phyloP scores from a whole-genome alignment of 179 eudicot genomes.

The Silene vulgaris region DNA sequence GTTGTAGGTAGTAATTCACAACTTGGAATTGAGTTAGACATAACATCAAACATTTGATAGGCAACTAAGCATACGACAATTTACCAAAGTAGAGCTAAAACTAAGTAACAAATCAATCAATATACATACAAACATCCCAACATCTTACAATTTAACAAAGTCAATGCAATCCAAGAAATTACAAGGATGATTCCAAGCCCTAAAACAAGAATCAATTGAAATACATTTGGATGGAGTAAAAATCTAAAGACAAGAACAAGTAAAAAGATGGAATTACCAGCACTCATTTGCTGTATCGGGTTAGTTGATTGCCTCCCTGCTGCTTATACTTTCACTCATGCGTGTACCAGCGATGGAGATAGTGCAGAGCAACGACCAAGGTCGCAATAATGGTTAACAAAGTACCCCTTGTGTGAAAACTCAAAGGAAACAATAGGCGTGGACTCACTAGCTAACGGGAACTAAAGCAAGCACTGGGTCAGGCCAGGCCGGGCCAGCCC shows the following conservation, averaged over 20 bases:
- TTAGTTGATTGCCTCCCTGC: background rate
- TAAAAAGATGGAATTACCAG: background rate
- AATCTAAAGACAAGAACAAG: background rate
- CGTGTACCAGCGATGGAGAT: no score
- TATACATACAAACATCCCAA: background rate
- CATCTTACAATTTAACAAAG: background rate
- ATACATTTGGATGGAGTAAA: background rate
- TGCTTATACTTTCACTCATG: background rate
- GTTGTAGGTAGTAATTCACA: no score
- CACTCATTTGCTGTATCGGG: slow-evolving; percentile 8
- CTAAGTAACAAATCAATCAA: background rate
- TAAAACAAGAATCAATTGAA: background rate
- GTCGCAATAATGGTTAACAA: no score
- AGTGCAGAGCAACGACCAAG: no score
- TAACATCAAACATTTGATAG: slow-evolving; percentile 21
- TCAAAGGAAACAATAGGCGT: no score
- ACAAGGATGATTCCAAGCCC: background rate
- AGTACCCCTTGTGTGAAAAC: no score
- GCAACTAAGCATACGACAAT: no score
- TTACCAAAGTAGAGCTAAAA: no score
- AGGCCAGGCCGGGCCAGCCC: no score
- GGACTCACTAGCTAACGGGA: no score
- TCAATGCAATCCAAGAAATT: background rate
- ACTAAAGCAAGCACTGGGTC: no score
- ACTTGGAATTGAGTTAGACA: background rate